Percentiles rank a stretch among this genome's conserved stretches.
Evolutionary conservation across 108 stramenopile species (phyloP).

Genomic region (Nannochloropsis granulata): DNA sequence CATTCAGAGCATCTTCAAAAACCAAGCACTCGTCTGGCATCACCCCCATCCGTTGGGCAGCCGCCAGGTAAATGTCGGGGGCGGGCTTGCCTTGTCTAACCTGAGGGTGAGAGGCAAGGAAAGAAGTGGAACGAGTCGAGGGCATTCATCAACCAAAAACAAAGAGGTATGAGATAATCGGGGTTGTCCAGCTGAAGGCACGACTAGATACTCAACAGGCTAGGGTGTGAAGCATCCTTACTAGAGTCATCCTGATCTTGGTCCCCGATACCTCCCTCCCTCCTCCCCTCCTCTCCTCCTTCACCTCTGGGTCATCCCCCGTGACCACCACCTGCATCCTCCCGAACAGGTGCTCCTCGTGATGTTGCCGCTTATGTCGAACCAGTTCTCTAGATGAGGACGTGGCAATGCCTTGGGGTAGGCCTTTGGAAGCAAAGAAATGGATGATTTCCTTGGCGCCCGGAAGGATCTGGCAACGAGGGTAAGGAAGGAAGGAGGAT

Average conservation of each 20-base stretch:
- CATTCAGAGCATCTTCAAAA: constrained; percentile 16
- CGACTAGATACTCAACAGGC: background rate
- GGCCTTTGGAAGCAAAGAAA: background rate
- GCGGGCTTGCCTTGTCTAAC: constrained; percentile 12
- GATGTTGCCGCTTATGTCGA: constrained; percentile 6
- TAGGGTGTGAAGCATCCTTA: background rate
- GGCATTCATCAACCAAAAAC: too few species aligned
- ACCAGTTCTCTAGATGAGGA: constrained; percentile 9
- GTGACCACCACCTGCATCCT: constrained; percentile 20
- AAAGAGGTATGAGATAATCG: background rate
- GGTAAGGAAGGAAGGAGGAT: too few species aligned
- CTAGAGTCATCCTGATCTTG: background rate
- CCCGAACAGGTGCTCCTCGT: constrained; percentile 8
- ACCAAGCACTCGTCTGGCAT: constrained; percentile 4
- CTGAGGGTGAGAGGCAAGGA: background rate
- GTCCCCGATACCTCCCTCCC: background rate
- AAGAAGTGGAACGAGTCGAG: background rate
- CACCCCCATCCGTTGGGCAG: constrained; percentile 6
- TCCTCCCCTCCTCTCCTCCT: background rate
- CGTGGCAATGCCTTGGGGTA: constrained; percentile 14
- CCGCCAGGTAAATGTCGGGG: constrained; percentile 19
- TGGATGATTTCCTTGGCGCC: background rate
- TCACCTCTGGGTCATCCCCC: constrained; percentile 19
- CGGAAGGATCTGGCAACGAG: background rate
- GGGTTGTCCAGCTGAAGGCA: background rate